A percentile compares a stretch with the other conserved stretches of the same genome.
These are phyloP conservation scores for Taiwanofungus camphoratus DNA, from an alignment of 1,284 basidiomycete genomes.

Conservation along the genomic window DNA sequence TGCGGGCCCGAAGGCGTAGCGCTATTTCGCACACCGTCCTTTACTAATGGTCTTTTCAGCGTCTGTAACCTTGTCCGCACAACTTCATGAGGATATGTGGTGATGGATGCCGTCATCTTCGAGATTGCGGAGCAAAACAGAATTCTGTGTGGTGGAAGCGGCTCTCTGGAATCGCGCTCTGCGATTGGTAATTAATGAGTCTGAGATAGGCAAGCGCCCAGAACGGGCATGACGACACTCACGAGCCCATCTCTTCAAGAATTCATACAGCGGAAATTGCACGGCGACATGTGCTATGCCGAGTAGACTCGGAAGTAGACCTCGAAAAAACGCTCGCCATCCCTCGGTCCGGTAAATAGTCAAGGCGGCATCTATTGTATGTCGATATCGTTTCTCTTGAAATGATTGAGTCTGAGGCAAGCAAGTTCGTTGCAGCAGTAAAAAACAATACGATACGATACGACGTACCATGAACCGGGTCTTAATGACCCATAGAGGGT, in stretches of 20 bases:
- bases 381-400: slow-evolving; percentile 72
- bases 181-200: slow-evolving; percentile 7
- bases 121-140: slow-evolving; percentile 82
- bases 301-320: slow-evolving; percentile 81
- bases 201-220: slow-evolving; percentile 7
- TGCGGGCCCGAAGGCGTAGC: slow-evolving; percentile 31
- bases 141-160: slow-evolving; percentile 66
- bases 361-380: slow-evolving; percentile 81
- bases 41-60: slow-evolving; percentile 56
- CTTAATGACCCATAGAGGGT: slow-evolving; percentile 96
- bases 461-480: slow-evolving; percentile 89
- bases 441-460: not conserved
- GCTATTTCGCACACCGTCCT: slow-evolving; percentile 33
- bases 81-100: slow-evolving; percentile 95
- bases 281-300: slow-evolving; percentile 92
- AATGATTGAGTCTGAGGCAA: slow-evolving; percentile 63
- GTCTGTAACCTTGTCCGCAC: slow-evolving; percentile 90
- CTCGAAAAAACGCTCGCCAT: slow-evolving; percentile 83
- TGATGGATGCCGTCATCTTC: slow-evolving; percentile 91
- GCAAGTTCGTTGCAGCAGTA: not conserved
- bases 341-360: slow-evolving; percentile 89
- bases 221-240: slow-evolving; percentile 31
- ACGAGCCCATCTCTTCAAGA: slow-evolving; percentile 81
- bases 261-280: slow-evolving; percentile 94
- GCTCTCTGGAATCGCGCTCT: slow-evolving; percentile 52